A percentile compares a stretch with the other conserved stretches of the same genome.
phyloP scores from a whole-genome alignment of 257 asterid genomes.

The Solanum sejunctum region DNA sequence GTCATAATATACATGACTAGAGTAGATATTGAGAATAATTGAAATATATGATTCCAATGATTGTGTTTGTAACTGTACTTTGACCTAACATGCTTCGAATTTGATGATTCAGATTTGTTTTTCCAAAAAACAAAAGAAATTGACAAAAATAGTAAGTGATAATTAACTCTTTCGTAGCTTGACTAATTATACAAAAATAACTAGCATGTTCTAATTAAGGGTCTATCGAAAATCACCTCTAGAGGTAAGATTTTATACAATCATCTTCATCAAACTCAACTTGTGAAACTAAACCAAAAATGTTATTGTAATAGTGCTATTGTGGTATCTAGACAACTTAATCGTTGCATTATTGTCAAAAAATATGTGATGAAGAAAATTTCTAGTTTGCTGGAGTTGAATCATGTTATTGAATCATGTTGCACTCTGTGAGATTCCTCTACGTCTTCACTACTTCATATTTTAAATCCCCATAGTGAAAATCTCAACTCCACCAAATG shows the following conservation, averaged over 20 bases:
- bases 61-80: not conserved
- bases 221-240: no score
- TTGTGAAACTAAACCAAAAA: not conserved
- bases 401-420: no score
- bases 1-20: not conserved
- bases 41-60: not conserved
- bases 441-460: no score
- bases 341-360: not conserved
- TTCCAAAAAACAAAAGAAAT: not conserved
- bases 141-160: not conserved
- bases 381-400: not conserved
- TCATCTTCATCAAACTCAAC: not conserved
- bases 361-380: not conserved
- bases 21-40: not conserved
- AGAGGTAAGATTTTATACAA: not conserved
- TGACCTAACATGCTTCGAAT: not conserved
- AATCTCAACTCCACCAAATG: not conserved
- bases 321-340: not conserved
- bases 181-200: not conserved
- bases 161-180: not conserved
- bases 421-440: no score
- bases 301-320: not conserved
- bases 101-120: not conserved
- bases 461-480: no score
- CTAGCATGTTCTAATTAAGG: not conserved